Evolutionary conservation across 257 asterid species (phyloP).

Genomic region (Echites panduratus): DNA sequence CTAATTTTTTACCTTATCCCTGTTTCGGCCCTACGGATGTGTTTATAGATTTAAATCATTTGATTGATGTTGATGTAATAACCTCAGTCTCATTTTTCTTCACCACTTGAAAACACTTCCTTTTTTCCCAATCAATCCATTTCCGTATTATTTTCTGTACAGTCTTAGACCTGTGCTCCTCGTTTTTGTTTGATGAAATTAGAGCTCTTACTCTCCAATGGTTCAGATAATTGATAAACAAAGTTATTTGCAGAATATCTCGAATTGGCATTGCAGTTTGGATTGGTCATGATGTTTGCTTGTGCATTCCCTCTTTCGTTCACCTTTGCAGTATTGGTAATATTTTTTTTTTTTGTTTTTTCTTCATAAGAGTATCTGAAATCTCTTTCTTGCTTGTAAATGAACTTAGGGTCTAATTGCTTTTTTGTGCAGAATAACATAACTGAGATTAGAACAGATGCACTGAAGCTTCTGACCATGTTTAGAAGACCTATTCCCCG

Average conservation of each 20-base stretch:
- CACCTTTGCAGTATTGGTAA: conserved; percentile 85
- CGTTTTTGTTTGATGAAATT: not conserved
- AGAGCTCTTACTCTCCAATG: not conserved
- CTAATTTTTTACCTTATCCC: not conserved
- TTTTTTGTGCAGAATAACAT: conserved; percentile 55
- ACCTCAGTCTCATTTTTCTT: not conserved
- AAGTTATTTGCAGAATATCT: conserved; percentile 61
- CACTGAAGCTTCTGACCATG: conserved; percentile 79
- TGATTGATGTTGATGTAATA: not conserved
- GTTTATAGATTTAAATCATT: not conserved
- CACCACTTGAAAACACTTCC: not conserved
- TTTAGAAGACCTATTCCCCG: conserved; percentile 91
- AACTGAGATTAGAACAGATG: conserved; percentile 91
- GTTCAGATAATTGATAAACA: not conserved
- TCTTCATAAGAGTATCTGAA: not conserved
- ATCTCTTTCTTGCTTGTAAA: not conserved
- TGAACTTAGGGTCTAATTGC: not conserved
- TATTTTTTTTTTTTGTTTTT: not conserved
- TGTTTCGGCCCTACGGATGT: not conserved
- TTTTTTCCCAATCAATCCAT: not conserved
- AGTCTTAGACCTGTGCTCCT: not conserved
- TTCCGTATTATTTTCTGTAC: not conserved
- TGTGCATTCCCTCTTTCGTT: conserved; percentile 97
- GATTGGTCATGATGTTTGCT: conserved; percentile 98
- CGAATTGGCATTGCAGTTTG: conserved; percentile 92